These are phyloP conservation scores for Kuraishia cidri DNA, from an alignment of 805 yeast genomes.

Conservation along the genomic window DNA sequence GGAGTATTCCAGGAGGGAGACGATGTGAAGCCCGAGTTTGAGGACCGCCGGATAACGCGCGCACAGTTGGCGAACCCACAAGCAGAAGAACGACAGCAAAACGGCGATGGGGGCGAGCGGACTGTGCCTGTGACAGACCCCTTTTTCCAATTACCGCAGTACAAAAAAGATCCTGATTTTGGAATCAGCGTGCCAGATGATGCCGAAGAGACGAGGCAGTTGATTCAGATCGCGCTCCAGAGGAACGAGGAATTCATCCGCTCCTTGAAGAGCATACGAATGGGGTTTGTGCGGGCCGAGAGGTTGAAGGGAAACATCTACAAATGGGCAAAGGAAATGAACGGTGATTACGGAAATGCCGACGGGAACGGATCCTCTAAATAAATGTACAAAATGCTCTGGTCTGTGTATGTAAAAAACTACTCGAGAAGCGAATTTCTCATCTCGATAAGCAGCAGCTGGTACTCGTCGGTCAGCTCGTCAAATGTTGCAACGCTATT, in stretches of 20 bases:
- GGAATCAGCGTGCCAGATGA: constrained; percentile 39
- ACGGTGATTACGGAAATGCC: too few relatives aligned
- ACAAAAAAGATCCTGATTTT: constrained; percentile 34
- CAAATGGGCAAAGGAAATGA: constrained; percentile 83
- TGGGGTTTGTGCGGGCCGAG: constrained; percentile 72
- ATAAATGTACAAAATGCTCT: too few relatives aligned
- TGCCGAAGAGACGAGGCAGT: constrained; percentile 64
- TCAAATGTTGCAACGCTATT: background rate
- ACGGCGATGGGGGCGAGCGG: constrained; percentile 7
- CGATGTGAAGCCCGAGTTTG: constrained; percentile 7
- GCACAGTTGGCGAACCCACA: constrained; percentile 4
- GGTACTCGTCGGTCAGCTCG: background rate
- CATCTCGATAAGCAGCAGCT: background rate
- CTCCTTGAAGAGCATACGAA: constrained; percentile 64
- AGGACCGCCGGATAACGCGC: constrained; percentile 9
- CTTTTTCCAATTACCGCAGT: constrained; percentile 57
- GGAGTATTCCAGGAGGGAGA: constrained; percentile 14
- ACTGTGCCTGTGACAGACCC: constrained; percentile 31
- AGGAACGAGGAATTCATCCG: constrained; percentile 81
- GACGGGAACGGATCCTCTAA: too few relatives aligned
- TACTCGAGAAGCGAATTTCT: background rate
- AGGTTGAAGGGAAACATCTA: constrained; percentile 60
- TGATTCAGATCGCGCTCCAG: constrained; percentile 72
- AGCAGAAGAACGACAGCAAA: constrained; percentile 4
- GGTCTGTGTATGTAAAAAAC: too few relatives aligned